Evolutionary conservation across 176 grass and related monocot genomes (phyloP).

Genomic region (Juncus effusus): DNA sequence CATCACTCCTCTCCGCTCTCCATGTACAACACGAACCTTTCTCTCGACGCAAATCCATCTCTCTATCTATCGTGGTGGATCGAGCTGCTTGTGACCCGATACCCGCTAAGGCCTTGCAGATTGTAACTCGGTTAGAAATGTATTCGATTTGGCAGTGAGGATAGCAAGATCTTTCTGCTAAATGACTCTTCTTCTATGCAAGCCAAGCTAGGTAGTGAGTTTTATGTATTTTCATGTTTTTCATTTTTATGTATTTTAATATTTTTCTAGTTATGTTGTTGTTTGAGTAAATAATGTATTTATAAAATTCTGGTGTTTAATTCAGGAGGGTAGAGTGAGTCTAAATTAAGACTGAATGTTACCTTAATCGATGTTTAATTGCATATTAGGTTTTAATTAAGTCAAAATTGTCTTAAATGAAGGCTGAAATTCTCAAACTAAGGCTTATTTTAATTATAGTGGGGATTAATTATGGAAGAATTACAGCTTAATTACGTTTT

Average conservation of each 20-base stretch:
- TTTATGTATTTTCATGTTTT: constrained; percentile 21
- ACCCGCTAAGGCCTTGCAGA: too few relatives aligned
- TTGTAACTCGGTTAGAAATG: too few relatives aligned
- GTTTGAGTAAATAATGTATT: constrained; percentile 3
- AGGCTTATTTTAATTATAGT: constrained; percentile 9
- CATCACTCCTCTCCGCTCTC: too few relatives aligned
- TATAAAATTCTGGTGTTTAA: constrained; percentile 6
- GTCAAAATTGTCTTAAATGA: constrained; percentile 4
- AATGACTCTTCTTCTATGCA: constrained; percentile 38
- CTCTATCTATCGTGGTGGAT: too few relatives aligned
- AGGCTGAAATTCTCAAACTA: background rate
- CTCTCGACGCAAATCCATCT: too few relatives aligned
- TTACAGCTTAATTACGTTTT: constrained; percentile 22
- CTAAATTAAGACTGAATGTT: constrained; percentile 1
- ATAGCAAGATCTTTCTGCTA: too few relatives aligned
- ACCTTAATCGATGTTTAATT: background rate
- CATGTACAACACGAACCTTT: too few relatives aligned
- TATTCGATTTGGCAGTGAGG: too few relatives aligned
- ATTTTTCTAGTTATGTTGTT: background rate
- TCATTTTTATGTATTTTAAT: constrained; percentile 16
- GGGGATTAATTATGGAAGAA: constrained; percentile 21
- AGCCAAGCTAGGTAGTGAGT: constrained; percentile 56
- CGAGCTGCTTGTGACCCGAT: too few relatives aligned
- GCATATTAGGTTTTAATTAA: background rate
- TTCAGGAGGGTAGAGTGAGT: constrained; percentile 13